Evolutionary conservation across 2,329 filamentous ascomycete species (phyloP), one percentile per base, ranked within the genome.

Genomic region (Didymella sp.): DNA sequence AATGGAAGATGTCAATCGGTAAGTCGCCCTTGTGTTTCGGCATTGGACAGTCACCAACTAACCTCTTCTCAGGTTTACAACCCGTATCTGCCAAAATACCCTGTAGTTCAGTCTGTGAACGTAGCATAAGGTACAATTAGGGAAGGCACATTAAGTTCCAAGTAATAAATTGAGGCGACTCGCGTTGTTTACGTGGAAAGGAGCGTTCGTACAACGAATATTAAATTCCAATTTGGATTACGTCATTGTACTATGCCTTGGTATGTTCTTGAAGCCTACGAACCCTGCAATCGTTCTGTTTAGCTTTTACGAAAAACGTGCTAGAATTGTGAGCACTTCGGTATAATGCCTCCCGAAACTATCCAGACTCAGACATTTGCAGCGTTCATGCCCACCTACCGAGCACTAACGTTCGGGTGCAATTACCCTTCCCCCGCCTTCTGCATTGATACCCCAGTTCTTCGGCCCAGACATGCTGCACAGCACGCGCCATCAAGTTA

Each of bases 1-100:
- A 77, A 77, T 45, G 59, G 44, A 19, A 67, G 64, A 13, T 78
- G 76, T 54, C 71, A 77, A 54, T 56, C 54, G 22, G 54, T 56
- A 72, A 54, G 55, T 38, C 7, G 4, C 3, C 6, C 68, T 45
- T 66, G 30, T 9, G 31, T 8, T 19, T 2, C 6, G 30, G n/a
- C 4, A 7, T 12, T 9, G 6, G 17, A n/a, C 13, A 2, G 8
- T 8, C 5, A 6, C 17, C 25, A 33, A 21, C 40, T 44, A 7
- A 58, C n/a, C 15, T 37, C 28, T 17, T 15, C 3, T 25, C 25
- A 60, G 46, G 56, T 61, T 5, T 70, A 69, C 44, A 66, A 70
- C 41, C 66, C 62, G 9, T 60, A 66, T 17, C 45, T 64, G 2
- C 59, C 67, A 7, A 57, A 62, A 21, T 69, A 69, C 15, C 68